Base-by-base conservation (phyloP, 345 rosid genomes). In the Adansonia digitata region DNA sequence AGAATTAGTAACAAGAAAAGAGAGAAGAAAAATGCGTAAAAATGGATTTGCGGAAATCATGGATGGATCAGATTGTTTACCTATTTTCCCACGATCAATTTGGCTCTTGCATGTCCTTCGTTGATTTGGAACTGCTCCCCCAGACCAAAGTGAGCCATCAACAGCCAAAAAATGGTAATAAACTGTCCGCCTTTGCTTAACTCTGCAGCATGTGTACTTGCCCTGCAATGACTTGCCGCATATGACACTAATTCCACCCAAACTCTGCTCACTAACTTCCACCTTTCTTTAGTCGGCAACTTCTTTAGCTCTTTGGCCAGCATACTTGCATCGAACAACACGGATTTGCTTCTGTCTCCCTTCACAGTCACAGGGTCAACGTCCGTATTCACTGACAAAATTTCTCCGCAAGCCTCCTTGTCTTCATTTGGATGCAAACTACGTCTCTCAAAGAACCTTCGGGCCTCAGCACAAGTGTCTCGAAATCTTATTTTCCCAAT, bases 81-180 rank as follows among this genome's bases (percentile, higher is more conserved):
- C 35, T 18, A 86, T 77, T 87, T 85, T 29, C 83, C 84, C 45
- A 84, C 75, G 7, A 82, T 57, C 12, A 86, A 70, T 75, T 88
- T 88, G 39, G 85, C 89, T 77, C 88, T 80, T 4, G 82, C 87
- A 66, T 42, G 85, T 72, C 85, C 85, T 67, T 84, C 83, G 3
- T 85, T 84, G 55, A 79, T 82, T 42, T 85, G 89, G 85, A 83
- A 86, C 40, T 87, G 85, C 20, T 80, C 71, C 37, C 84, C 85
- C 2, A 90, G 18, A 15, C 95, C 90, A 6, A 92, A 80, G 79
- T 92, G 95, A 60, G 87, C 87, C 92, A 90, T 92, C 81, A 90
- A 63, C 42, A 92, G 67, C 94, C 96, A 88, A 51, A 91, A 84
- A 52, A 84, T 81, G 34, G 87, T 81, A 11, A 93, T 46, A 2